Evolutionary conservation across 202 grass and related monocot genomes (phyloP), one percentile per base, ranked within the genome.

Genomic region (Setaria viridis): DNA sequence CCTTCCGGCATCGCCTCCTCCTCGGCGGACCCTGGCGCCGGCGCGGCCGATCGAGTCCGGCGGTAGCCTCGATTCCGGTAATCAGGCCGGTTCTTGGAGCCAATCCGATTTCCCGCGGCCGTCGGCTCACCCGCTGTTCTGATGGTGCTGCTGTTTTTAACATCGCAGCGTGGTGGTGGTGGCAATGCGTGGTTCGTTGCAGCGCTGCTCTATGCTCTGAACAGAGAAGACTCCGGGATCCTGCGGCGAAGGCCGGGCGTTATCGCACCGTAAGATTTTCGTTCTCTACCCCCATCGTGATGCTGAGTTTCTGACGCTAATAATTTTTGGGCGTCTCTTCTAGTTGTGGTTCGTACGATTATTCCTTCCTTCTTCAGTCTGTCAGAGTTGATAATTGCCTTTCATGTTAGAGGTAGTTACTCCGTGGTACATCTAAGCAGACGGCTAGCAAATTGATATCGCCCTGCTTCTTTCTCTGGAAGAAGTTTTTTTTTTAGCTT

Each of bases 101-200:
- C 32, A 9, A 68, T 80, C 46, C 10, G 35, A 49, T 68, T 37
- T 35, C 0, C 25, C 10, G 10, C 48, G 15, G 60, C 0, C 62
- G 4, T 13, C 11, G 30, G 3, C 66, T 67, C 45, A 15, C 12
- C 12, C 4, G 11, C 48, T 14, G 12, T 49, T 41, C 20, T n/a
- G 11, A 69, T 41, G 16, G n/a, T 42, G 41, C 20, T 1, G 16
- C 17, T 1, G 32, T 41, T 76, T n/a, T 13, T 0, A 3, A 11
- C n/a, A 32, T 11, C 21, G 10, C 17, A 20, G 1, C 29, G 7
- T 34, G 4, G 49, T 12, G 4, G 49, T 12, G 47, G 14, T 11
- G 70, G 70, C 46, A 50, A 75, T 55, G 72, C 73, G 50, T 30
- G 75, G 56, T 35, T 57, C 32, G 17, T 56, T n/a, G 72, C 51